Evolutionary conservation across 2,329 filamentous ascomycete genomes (phyloP).

Genomic region (Akanthomyces dipterigenus): DNA sequence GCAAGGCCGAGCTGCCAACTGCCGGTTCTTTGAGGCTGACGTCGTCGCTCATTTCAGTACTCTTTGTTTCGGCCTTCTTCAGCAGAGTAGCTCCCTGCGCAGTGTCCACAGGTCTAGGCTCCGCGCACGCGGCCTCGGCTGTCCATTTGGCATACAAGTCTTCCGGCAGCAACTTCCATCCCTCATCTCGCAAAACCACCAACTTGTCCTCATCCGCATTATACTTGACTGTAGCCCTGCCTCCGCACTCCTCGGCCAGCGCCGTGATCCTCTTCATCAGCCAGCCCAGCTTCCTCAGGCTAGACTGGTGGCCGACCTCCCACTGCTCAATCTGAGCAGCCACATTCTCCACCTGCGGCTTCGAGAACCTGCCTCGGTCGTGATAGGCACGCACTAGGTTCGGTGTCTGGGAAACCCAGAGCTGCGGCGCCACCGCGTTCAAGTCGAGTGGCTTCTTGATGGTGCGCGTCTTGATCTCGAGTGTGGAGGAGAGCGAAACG

Average conservation of each 20-base stretch:
- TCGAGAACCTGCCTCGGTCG: conserved; percentile 26
- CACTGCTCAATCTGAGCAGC: conserved; percentile 23
- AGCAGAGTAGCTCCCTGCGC: neutral
- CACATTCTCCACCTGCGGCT: conserved; percentile 30
- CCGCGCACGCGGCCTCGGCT: neutral
- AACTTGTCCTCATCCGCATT: too few relatives aligned
- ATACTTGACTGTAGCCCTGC: neutral
- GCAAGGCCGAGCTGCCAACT: neutral
- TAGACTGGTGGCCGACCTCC: conserved; percentile 27
- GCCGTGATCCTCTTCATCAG: conserved; percentile 26
- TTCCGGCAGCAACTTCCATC: too few relatives aligned
- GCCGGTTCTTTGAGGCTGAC: too few relatives aligned
- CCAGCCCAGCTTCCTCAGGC: conserved; percentile 24
- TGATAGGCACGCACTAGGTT: conserved; percentile 41
- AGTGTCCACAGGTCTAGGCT: neutral
- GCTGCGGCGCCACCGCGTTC: conserved; percentile 30
- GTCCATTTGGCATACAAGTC: neutral
- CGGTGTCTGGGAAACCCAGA: conserved; percentile 41
- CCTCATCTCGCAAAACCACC: too few relatives aligned
- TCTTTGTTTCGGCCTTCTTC: neutral
- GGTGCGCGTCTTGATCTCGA: conserved; percentile 41
- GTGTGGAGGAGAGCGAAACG: conserved; percentile 28
- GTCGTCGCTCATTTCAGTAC: neutral
- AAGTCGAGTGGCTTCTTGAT: conserved; percentile 26
- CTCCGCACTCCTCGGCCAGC: conserved; percentile 21